Base-by-base conservation (phyloP, 352 stramenopile genomes). In the Salisapilia sapeloensis region DNA sequence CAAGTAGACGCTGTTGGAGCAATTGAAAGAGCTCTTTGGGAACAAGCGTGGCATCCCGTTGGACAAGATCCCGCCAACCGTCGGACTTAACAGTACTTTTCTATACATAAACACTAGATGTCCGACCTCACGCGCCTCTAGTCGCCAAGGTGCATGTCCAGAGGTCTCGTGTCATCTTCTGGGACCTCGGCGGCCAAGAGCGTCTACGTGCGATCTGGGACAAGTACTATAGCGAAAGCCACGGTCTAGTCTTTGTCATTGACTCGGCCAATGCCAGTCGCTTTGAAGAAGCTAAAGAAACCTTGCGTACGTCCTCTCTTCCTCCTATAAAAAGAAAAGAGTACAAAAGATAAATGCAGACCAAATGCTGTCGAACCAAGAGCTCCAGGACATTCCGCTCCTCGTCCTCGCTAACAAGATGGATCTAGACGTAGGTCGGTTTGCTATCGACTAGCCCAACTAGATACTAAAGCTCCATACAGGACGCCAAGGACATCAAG, bases 141-240 rank as follows among this genome's bases (percentile, higher is more conserved):
- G 70, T 86, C 37, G 70, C 66, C 26, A 51, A 66, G 36, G 66
- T 91, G 40, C 70, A 93, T 51, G 74, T 94, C 38, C 56, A 61
- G 40, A 70, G 80, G 12, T 84, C 57, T 21, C 60, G 72, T 19
- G 56, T 95, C 37, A 92, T 93, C 43, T 94, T 94, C 42, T 95
- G 83, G 83, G 83, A 95, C 40, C 46, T 95, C 8, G 83, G 83
- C 32, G 83, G 83, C 19, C 82, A 95, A 65, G 67, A 87, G 28
- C 71, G 75, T 19, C 51, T 95, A 42, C 67, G 83, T 21, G 71
- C 72, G 16, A 92, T 95, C 31, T 95, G 83, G 83, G 85, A 91
- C 51, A 94, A 93, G 46, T 95, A 95, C 43, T 95, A 95, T 53
- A 85, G 71, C 24, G 80, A 94, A 46, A 90, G 82, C 30, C 76